These are phyloP conservation scores for Castanopsis chinensis DNA, from an alignment of 306 rosid species.

Conservation along the genomic window DNA sequence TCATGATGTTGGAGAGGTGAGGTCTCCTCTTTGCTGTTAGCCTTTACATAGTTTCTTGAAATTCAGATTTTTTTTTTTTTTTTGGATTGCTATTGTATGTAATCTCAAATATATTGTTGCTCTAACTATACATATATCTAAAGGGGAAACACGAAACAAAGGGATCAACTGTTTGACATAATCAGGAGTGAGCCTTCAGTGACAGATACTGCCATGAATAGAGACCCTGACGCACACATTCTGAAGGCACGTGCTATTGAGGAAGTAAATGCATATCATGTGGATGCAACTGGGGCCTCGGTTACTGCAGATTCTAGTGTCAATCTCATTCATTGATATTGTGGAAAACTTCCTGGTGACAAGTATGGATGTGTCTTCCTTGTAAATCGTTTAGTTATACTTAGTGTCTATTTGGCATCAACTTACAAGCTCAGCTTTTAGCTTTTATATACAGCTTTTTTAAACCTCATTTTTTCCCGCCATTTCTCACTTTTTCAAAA, in stretches of 20 bases:
- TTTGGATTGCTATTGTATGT: background rate
- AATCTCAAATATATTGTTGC: background rate
- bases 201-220: conserved; percentile 57
- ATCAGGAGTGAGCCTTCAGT: conserved; percentile 72
- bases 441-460: too few species aligned
- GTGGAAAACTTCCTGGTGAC: conserved; percentile 66
- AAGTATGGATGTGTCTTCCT: conserved; percentile 43
- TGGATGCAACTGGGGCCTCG: conserved; percentile 72
- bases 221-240: conserved; percentile 40
- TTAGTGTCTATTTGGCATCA: too few species aligned
- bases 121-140: conserved; percentile 5
- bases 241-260: conserved; percentile 29
- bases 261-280: conserved; percentile 45
- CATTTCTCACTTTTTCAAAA: too few species aligned
- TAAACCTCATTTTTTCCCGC: too few species aligned
- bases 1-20: conserved; percentile 86
- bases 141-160: conserved; percentile 80
- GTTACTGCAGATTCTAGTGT: conserved; percentile 69
- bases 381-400: background rate
- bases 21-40: conserved; percentile 19
- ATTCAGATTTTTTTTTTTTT: conserved; percentile 1
- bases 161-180: conserved; percentile 66
- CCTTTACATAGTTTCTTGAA: conserved; percentile 3
- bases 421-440: too few species aligned
- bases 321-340: conserved; percentile 54